Evolutionary conservation across 176 grass and related monocot genomes (phyloP), one percentile per base, ranked within the genome.

Genomic region (Thalia dealbata): DNA sequence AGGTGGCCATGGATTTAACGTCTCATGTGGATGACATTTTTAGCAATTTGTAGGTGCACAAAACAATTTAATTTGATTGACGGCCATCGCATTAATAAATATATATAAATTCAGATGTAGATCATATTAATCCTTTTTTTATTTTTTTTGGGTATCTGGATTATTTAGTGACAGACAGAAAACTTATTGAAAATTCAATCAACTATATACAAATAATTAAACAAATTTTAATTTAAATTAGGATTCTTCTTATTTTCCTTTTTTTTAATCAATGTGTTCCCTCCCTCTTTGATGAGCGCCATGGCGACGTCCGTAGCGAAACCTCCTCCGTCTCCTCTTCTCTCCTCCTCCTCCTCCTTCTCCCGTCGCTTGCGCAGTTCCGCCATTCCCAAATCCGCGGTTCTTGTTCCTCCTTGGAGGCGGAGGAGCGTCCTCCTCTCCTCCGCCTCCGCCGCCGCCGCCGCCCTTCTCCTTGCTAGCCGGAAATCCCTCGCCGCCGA

Each of bases 381-480:
- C 19, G 21, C 9, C 9, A 43, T 6, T 21, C 32, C n/a, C 35
- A 23, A 14, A 13, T 44, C 35, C 38, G 14, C 25, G 6, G 28
- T 69, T 11, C 45, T 58, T 48, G 50, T 54, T 14, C 41, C 50
- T n/a, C 67, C 82, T 14, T 41, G 63, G 50, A 72, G 32, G 15
- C 86, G 88, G 80, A 81, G 78, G 24, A 78, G 72, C 60, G 50
- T 85, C 65, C 61, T 76, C 51, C 76, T 83, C 29, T 26, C 66
- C 6, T 70, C 88, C 52, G 29, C 84, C 21, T 75, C 89, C 28
- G n/a, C n/a, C n/a, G n/a, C n/a, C 6, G 74, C 88, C 52, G 29
- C 84, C 21, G 78, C 89, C 28, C 75, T 61, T 23, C 67, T 71
- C 54, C 16, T 50, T 52, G 65, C 67, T 0, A 10, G 76, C 23